Evolutionary conservation across 1,139 yeast species (phyloP).

Genomic region (Magnusiomyces suaveolens): DNA sequence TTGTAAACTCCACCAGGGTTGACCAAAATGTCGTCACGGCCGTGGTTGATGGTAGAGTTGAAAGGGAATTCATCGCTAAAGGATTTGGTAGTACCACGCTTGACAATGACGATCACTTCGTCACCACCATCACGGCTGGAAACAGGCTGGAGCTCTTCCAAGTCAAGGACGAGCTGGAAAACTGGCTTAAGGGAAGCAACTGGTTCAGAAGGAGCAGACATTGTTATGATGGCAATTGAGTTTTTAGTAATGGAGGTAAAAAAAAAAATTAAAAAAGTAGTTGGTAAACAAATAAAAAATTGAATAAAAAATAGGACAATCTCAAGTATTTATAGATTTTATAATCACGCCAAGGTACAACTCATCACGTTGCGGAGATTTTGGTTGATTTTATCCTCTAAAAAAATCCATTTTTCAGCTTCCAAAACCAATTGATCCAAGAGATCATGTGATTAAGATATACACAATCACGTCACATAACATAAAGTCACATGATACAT

Average conservation of each 20-base stretch:
- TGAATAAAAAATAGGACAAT: not conserved
- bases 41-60: slow-evolving; percentile 31
- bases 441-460: no score
- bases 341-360: no score
- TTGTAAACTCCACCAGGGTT: slow-evolving; percentile 18
- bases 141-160: slow-evolving; percentile 9
- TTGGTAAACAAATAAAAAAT: not conserved
- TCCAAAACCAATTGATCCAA: no score
- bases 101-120: slow-evolving; percentile 23
- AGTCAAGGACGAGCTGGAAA: slow-evolving; percentile 10
- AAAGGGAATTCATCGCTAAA: slow-evolving; percentile 31
- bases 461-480: no score
- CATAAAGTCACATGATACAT: no score
- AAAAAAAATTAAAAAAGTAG: not conserved
- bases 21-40: slow-evolving; percentile 42
- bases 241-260: not conserved
- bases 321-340: no score
- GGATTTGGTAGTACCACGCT: slow-evolving; percentile 32
- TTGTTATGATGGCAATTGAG: not conserved
- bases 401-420: no score
- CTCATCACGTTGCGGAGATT: no score
- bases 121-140: slow-evolving; percentile 6
- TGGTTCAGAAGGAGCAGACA: not conserved
- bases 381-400: no score
- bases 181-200: slow-evolving; percentile 10